phyloP scores from a whole-genome alignment of 2,329 filamentous ascomycete species.

The Sarocladium oryzae region DNA sequence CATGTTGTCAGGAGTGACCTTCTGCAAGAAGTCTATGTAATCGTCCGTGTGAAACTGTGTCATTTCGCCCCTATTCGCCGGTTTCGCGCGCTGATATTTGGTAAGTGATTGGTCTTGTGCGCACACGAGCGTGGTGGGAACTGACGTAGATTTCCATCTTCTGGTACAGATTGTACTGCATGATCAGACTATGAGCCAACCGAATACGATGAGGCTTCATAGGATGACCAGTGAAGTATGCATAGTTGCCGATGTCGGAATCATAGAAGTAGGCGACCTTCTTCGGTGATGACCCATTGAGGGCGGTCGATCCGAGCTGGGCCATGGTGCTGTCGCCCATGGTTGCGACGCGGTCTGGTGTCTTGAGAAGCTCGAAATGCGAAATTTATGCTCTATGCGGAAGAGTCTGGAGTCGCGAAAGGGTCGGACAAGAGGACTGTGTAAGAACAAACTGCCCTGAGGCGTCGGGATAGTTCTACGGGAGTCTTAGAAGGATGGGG shows the following conservation, averaged over 20 bases:
- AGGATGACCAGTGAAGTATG: slow-evolving; percentile 91
- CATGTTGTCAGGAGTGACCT: slow-evolving; percentile 98
- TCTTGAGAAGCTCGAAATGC: neutral
- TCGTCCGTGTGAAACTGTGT: slow-evolving; percentile 91
- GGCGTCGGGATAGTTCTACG: neutral
- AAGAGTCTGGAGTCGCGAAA: neutral
- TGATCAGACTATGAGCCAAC: slow-evolving; percentile 88
- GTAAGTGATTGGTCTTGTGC: slow-evolving; percentile 27
- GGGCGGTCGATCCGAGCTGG: slow-evolving; percentile 38
- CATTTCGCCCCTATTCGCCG: slow-evolving; percentile 83
- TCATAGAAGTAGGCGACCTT: slow-evolving; percentile 98
- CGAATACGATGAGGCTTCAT: slow-evolving; percentile 99
- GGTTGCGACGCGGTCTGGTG: slow-evolving; percentile 12
- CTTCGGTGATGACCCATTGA: slow-evolving; percentile 50
- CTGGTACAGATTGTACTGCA: slow-evolving; percentile 93
- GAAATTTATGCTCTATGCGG: neutral
- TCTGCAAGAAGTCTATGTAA: slow-evolving; percentile 91
- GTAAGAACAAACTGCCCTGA: slow-evolving; percentile 5
- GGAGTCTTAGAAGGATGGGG: neutral
- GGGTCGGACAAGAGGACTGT: neutral
- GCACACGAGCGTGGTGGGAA: slow-evolving; percentile 13
- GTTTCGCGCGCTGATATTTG: slow-evolving; percentile 62
- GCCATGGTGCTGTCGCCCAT: slow-evolving; percentile 32
- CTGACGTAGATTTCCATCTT: slow-evolving; percentile 94
- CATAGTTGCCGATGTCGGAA: slow-evolving; percentile 96